Evolutionary conservation across 2,329 filamentous ascomycete species (phyloP), one percentile per base, ranked within the genome.

Genomic region (Fusarium metavorans): DNA sequence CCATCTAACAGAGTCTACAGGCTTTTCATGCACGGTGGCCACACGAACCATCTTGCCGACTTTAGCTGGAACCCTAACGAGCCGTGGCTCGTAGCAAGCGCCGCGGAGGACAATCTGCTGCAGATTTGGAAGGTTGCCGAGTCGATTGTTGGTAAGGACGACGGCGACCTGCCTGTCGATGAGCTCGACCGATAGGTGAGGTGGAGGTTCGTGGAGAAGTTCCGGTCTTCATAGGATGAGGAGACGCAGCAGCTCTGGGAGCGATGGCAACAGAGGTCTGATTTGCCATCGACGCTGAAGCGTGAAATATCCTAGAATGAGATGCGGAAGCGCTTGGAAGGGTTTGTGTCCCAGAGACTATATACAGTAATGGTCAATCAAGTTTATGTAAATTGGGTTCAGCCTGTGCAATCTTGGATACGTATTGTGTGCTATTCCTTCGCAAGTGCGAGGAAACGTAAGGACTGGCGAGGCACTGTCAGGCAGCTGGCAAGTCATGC

Each of bases 31-130:
- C 97, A 99, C 80, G 97, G 97, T 71, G 97, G 97, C 35, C 97
- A 99, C 86, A 99, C 97, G 13, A 98, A 98, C 84, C 93, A 97
- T 76, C 91, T 99, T 71, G 95, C 94, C 39, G 97, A 99, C 84
- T 99, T 99, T 81, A 96, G 93, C 84, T 99, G 96, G 96, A 99
- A 99, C 84, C 91, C 92, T 77, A 98, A 97, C 81, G 95, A 98
- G 79, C 95, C 96, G 6, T 99, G 97, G 97, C 91, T 98, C 65
- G 94, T 99, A 76, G 95, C 95, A 82, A 97, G 94, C 71, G 95
- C 97, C 18, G 97, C 96, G 1, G 97, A 99, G 82, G 97, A 99
- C 85, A 99, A 99, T 81, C 87, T 98, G 76, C 89, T 99, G 73
- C 97, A 99, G 84, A 94, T 98, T 77, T 98, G 94, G 94, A 95